Conservation (phyloP, 257 asterid species). For the Rauvolfia tetraphylla region DNA sequence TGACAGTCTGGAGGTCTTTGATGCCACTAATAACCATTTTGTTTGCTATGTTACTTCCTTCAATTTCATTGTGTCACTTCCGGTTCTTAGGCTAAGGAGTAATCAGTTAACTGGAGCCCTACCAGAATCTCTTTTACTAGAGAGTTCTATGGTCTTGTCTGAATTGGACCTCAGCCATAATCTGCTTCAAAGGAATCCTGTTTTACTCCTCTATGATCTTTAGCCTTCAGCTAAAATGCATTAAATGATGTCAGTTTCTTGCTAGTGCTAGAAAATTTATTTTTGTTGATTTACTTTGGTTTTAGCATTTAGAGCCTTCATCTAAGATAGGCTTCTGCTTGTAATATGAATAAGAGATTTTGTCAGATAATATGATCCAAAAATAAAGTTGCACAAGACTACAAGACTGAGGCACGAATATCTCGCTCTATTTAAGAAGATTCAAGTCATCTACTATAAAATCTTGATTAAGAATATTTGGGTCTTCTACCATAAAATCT, state of each 20-base stretch:
- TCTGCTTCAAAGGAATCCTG: conserved; percentile 58
- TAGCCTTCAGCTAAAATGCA: background rate
- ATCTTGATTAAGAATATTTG: too few species aligned
- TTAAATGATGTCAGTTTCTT: background rate
- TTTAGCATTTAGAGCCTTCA: background rate
- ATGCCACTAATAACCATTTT: conserved; percentile 58
- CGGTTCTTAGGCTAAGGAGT: conserved; percentile 53
- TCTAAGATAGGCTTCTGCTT: background rate
- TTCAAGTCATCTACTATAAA: too few species aligned
- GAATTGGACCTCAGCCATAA: conserved; percentile 83
- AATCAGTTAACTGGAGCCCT: conserved; percentile 67
- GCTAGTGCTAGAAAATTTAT: background rate
- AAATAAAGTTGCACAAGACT: too few species aligned
- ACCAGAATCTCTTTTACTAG: conserved; percentile 74
- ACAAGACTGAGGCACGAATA: too few species aligned
- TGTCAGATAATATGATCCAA: too few species aligned
- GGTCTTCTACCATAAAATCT: too few species aligned
- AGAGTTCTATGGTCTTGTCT: conserved; percentile 72
- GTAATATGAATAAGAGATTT: too few species aligned
- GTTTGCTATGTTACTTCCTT: conserved; percentile 65
- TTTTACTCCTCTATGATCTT: background rate
- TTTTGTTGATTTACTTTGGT: background rate
- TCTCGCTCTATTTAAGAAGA: too few species aligned
- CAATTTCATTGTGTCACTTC: conserved; percentile 70
- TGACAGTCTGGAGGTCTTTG: conserved; percentile 73